These are phyloP conservation scores for Trypanosoma melophagium DNA, from an alignment of 208 protist genomes.

Conservation along the genomic window DNA sequence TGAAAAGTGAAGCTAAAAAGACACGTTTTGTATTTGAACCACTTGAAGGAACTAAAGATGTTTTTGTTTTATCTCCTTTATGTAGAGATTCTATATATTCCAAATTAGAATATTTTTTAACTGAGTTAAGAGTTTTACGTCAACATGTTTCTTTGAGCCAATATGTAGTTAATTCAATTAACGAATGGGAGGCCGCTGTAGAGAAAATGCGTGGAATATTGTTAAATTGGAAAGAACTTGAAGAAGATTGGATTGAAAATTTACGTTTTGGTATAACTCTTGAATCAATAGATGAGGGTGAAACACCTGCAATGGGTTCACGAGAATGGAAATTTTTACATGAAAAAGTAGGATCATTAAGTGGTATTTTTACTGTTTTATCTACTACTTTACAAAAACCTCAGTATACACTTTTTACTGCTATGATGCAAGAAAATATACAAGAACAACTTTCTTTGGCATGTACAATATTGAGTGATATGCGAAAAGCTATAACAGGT, in stretches of 20 bases:
- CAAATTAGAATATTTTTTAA: constrained; percentile 62
- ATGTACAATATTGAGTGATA: constrained; percentile 88
- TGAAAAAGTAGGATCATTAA: constrained; percentile 28
- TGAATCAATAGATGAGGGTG: constrained; percentile 7
- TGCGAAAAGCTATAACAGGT: constrained; percentile 81
- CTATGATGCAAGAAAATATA: constrained; percentile 91
- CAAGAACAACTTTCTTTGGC: constrained; percentile 82
- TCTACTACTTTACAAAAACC: constrained; percentile 53
- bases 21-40: constrained; percentile 60
- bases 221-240: constrained; percentile 41
- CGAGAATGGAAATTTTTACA: constrained; percentile 35
- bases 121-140: constrained; percentile 46
- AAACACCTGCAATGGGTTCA: constrained; percentile 5
- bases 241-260: constrained; percentile 46
- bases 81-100: constrained; percentile 35
- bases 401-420: constrained; percentile 89
- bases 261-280: constrained; percentile 30
- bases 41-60: constrained; percentile 21
- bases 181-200: constrained; percentile 70
- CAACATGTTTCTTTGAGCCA: constrained; percentile 51
- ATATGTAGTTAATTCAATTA: constrained; percentile 52
- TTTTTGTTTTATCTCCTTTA: constrained; percentile 24
- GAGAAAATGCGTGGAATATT: constrained; percentile 63
- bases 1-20: constrained; percentile 83
- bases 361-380: constrained; percentile 29